These are phyloP conservation scores for Podospora pseudoanserina DNA, from an alignment of 495 filamentous ascomycete species.

Conservation along the genomic window DNA sequence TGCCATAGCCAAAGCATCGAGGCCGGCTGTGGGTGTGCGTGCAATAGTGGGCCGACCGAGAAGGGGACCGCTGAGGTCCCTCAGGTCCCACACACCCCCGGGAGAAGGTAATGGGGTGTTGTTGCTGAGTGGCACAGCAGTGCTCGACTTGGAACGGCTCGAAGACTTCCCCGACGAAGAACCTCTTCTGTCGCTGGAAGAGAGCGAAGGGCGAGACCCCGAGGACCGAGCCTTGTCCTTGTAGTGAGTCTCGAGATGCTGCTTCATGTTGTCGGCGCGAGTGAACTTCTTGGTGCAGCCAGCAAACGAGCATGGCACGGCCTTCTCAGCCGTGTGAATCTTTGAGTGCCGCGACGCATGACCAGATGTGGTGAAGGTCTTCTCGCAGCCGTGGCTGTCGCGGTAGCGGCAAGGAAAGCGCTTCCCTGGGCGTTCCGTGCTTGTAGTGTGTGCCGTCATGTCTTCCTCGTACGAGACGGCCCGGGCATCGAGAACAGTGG, in stretches of 20 bases:
- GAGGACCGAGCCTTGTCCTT: conserved; percentile 48
- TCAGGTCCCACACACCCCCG: conserved; percentile 42
- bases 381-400: conserved; percentile 64
- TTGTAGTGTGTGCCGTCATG: conserved; percentile 38
- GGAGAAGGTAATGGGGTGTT: conserved; percentile 30
- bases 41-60: conserved; percentile 34
- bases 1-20: conserved; percentile 42
- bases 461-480: conserved; percentile 36
- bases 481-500: conserved; percentile 30
- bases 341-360: conserved; percentile 96
- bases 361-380: conserved; percentile 92
- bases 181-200: conserved; percentile 30
- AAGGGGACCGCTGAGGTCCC: conserved; percentile 38
- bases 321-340: conserved; percentile 95
- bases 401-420: conserved; percentile 64
- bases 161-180: conserved; percentile 34
- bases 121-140: conserved; percentile 2
- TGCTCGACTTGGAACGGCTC: conserved; percentile 21
- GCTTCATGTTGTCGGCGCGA: conserved; percentile 97
- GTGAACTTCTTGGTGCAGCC: conserved; percentile 91
- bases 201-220: conserved; percentile 23
- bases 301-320: conserved; percentile 72
- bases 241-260: conserved; percentile 86
- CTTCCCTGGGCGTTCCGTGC: conserved; percentile 47
- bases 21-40: conserved; percentile 35